Conservation (phyloP, 768 basidiomycete genomes). For the Chlorophyllum brunneum region DNA sequence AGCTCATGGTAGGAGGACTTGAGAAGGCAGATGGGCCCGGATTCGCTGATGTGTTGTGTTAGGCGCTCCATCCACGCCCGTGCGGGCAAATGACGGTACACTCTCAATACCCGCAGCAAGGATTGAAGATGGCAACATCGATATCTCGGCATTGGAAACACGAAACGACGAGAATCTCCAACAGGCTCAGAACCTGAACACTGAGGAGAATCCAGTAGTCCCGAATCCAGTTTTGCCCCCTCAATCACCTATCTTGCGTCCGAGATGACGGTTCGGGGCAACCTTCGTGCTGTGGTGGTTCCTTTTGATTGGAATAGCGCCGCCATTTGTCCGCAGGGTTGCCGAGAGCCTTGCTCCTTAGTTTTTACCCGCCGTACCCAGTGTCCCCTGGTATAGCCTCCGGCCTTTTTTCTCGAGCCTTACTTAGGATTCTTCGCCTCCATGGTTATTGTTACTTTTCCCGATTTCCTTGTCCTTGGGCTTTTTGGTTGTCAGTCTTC, state of each 20-base stretch:
- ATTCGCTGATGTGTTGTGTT: slow-evolving; percentile 10
- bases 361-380: neutral
- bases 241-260: neutral
- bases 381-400: neutral
- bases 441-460: neutral
- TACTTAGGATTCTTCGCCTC: neutral
- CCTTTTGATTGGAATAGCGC: slow-evolving; percentile 17
- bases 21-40: slow-evolving; percentile 5
- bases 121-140: neutral
- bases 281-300: slow-evolving; percentile 22
- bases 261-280: slow-evolving; percentile 28
- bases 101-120: neutral
- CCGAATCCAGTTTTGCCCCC: slow-evolving; percentile 1
- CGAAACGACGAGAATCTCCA: neutral
- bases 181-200: slow-evolving; percentile 8
- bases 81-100: neutral
- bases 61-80: neutral
- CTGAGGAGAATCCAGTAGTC: slow-evolving; percentile 10
- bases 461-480: neutral
- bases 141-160: neutral
- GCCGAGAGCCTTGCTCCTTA: slow-evolving; percentile 17
- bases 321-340: slow-evolving; percentile 20
- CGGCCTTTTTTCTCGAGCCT: neutral
- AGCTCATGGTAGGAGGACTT: slow-evolving; percentile 10
- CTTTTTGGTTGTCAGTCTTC: neutral